Evolutionary conservation across 2,329 filamentous ascomycete genomes (phyloP), one percentile per base, ranked within the genome.

Genomic region (Ustilaginoidea virens): DNA sequence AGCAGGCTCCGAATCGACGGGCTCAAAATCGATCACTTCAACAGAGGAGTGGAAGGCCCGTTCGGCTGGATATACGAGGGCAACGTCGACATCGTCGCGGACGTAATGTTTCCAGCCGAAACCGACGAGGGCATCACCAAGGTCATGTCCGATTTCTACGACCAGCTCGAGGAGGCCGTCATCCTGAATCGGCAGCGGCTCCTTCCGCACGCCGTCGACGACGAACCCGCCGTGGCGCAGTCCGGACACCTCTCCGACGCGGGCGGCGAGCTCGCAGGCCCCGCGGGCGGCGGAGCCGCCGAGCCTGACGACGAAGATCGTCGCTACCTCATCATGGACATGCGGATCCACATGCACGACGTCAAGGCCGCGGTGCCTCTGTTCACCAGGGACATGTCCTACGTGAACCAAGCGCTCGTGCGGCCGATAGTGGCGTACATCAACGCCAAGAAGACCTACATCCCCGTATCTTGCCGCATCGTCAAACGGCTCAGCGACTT

Each of bases 51-150:
- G 12, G 75, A 90, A 36, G 90, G 90, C 0, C 86, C 87, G 0
- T 94, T 98, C 51, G 86, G 83, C 4, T 98, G 90, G 90, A 98
- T 98, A 30, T 80, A 92, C 40, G 83, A 96, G 54, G 90, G 90
- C 19, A 92, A 90, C 37, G 85, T 98, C 23, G 90, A 98, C 48
- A 93, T 98, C 36, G 76, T 96, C 10, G 80, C 90, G 5, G 90
- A 98, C 45, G 75, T 98, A 39, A 87, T 93, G 73, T 81, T 98
- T 36, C 90, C 90, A 1, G 73, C 74, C 18, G 90, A 96, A 31
- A 72, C 74, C 23, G 81, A 92, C 34, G 85, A 87, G 36, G 81
- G 86, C 37, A 76, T 98, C 32, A 79, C 78, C 15, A 94, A 94
- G 50, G 85, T 94, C 25, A 80, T 98, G 69, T 77, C 80, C n/a